These are phyloP conservation scores for Licmophora abbreviata DNA, from an alignment of 108 stramenopile genomes.

Conservation along the genomic window DNA sequence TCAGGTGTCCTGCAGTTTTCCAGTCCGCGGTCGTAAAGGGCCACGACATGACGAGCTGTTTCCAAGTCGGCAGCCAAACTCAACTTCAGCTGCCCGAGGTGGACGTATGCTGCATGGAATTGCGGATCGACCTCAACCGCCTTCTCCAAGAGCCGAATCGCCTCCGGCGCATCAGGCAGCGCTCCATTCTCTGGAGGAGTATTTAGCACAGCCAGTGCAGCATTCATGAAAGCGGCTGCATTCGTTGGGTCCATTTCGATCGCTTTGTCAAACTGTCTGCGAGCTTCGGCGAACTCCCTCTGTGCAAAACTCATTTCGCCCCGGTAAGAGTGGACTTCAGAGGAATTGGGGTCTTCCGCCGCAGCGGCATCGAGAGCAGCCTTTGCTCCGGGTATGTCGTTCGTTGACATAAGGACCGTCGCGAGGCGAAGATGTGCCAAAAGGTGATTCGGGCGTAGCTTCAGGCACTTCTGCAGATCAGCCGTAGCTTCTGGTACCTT, in stretches of 20 bases:
- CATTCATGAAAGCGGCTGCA: constrained; percentile 88
- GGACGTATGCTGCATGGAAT: constrained; percentile 85
- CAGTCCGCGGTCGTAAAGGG: constrained; percentile 72
- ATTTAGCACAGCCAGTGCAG: constrained; percentile 76
- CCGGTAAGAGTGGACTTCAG: constrained; percentile 82
- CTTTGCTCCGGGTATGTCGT: constrained; percentile 66
- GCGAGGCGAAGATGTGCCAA: constrained; percentile 79
- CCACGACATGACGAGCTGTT: constrained; percentile 66
- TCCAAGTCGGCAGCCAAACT: constrained; percentile 72
- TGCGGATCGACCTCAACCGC: constrained; percentile 81
- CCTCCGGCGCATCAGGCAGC: constrained; percentile 60
- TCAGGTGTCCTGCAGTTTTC: constrained; percentile 77
- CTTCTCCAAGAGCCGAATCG: constrained; percentile 63
- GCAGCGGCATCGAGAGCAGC: constrained; percentile 62
- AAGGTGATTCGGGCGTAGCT: constrained; percentile 73
- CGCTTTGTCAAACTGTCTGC: constrained; percentile 71
- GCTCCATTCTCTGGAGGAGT: constrained; percentile 56
- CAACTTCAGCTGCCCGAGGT: constrained; percentile 84
- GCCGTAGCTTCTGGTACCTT: constrained; percentile 49
- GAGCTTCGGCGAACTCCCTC: constrained; percentile 60
- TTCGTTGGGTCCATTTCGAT: constrained; percentile 71
- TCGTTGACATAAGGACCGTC: constrained; percentile 65
- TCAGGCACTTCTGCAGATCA: constrained; percentile 66
- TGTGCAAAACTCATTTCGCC: constrained; percentile 80
- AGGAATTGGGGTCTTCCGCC: constrained; percentile 56